Percentiles rank a stretch among this genome's conserved stretches.
These are phyloP conservation scores for Sordariomycetes sp. DNA, from an alignment of 2,329 filamentous ascomycete species.

Conservation along the genomic window DNA sequence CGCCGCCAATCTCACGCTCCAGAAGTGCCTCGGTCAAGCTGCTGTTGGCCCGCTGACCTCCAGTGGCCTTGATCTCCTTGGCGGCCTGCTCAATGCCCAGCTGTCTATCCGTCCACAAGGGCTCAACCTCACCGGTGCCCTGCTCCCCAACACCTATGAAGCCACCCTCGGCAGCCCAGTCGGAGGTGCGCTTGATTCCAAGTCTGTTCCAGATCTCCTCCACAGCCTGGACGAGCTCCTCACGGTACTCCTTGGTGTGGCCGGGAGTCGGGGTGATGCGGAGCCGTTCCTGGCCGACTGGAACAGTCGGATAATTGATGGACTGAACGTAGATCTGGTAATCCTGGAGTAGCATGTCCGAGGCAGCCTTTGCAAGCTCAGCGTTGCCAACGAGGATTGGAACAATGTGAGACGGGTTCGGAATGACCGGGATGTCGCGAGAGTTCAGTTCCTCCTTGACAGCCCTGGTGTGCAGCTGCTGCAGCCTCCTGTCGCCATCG, in stretches of 20 bases:
- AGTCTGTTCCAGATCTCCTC: conserved; percentile 85
- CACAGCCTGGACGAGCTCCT: conserved; percentile 75
- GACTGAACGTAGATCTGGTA: conserved; percentile 96
- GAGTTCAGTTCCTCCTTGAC: conserved; percentile 77
- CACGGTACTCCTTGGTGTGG: conserved; percentile 75
- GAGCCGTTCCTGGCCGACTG: conserved; percentile 93
- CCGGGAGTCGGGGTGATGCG: conserved; percentile 94
- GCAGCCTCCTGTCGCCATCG: conserved; percentile 77
- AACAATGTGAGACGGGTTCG: conserved; percentile 94
- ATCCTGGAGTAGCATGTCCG: conserved; percentile 81
- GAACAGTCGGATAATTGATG: conserved; percentile 98
- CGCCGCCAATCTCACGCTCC: conserved; percentile 38
- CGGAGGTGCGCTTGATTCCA: conserved; percentile 82
- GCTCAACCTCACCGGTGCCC: conserved; percentile 43
- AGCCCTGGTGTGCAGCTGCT: conserved; percentile 92
- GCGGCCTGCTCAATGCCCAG: conserved; percentile 64
- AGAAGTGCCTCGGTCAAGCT: conserved; percentile 50
- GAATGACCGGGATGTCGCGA: conserved; percentile 89
- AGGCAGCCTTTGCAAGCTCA: conserved; percentile 83
- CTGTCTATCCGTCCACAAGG: conserved; percentile 91
- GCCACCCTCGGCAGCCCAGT: conserved; percentile 85
- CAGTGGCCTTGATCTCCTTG: conserved; percentile 47
- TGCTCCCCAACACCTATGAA: conserved; percentile 89
- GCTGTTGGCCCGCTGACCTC: conserved; percentile 19
- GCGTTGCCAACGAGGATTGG: conserved; percentile 91